Percentiles rank a stretch among this genome's conserved stretches.
Conservation (phyloP, 2,329 filamentous ascomycete genomes). For the Colletotrichum brevisporum region DNA sequence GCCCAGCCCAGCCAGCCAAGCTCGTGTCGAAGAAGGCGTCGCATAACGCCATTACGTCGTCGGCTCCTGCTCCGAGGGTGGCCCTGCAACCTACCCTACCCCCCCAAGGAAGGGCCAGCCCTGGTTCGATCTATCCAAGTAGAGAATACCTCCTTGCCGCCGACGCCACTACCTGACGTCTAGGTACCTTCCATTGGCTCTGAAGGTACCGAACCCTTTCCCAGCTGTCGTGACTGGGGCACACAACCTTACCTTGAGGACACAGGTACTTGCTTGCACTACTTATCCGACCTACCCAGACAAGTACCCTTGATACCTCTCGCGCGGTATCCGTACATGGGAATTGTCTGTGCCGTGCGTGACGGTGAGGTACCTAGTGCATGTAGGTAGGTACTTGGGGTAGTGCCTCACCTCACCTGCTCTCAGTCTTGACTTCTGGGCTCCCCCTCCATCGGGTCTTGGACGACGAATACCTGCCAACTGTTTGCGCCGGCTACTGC, state of each 20-base stretch:
- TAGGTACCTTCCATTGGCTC: neutral
- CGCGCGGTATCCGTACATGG: too few species aligned
- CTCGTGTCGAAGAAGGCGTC: conserved; percentile 14
- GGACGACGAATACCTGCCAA: conserved; percentile 12
- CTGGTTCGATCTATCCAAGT: neutral
- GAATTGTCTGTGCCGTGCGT: conserved; percentile 2
- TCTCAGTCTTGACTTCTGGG: neutral
- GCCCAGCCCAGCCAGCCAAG: conserved; percentile 16
- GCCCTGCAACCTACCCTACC: neutral
- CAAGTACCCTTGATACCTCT: neutral
- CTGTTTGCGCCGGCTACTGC: conserved; percentile 5
- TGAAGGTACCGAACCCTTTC: neutral
- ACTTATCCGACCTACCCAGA: neutral
- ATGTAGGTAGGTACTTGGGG: too few species aligned
- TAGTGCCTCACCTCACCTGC: neutral
- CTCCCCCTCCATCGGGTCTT: conserved; percentile 4
- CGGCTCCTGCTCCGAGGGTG: conserved; percentile 28
- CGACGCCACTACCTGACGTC: too few species aligned
- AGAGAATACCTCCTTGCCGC: neutral
- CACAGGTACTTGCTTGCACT: too few species aligned
- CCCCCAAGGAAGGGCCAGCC: neutral
- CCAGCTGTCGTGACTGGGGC: too few species aligned
- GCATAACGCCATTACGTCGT: conserved; percentile 40
- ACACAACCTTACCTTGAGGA: too few species aligned
- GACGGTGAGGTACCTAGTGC: too few species aligned